Conservation (phyloP, 306 rosid species). For the Sesbania bispinosa region DNA sequence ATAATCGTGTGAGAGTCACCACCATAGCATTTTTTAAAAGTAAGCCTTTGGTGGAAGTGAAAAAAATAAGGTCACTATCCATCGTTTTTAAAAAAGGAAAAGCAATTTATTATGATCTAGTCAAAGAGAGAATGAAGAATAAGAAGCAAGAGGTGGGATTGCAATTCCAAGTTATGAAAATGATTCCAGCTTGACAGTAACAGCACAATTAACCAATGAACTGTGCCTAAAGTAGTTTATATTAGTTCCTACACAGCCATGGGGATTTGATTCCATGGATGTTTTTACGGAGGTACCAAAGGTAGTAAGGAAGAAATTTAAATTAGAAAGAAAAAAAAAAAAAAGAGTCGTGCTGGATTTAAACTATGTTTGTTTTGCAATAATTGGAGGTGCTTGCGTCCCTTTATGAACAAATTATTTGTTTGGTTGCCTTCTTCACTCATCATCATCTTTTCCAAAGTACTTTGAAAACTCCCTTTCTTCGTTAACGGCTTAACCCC, state of each 20-base stretch:
- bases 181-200: conserved; percentile 28
- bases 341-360: conserved; percentile 3
- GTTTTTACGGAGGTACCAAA: not conserved
- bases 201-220: conserved; percentile 24
- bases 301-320: not conserved
- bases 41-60: not conserved
- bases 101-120: conserved; percentile 11
- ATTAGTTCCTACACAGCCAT: conserved; percentile 22
- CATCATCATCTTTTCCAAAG: conserved; percentile 9
- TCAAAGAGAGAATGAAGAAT: conserved; percentile 18
- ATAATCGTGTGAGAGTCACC: not conserved
- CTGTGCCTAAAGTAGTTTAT: conserved; percentile 19
- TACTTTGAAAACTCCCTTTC: conserved; percentile 23
- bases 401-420: not conserved
- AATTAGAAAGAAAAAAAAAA: not conserved
- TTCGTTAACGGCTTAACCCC: conserved; percentile 28
- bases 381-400: conserved; percentile 20
- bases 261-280: conserved; percentile 28
- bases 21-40: conserved; percentile 5
- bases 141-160: conserved; percentile 8
- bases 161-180: conserved; percentile 20
- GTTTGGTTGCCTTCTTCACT: not conserved
- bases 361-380: not conserved
- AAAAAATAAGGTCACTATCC: conserved; percentile 11
- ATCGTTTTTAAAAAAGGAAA: not conserved